Conservation (phyloP, 331 rosid species). For the Cucumis variabilis region DNA sequence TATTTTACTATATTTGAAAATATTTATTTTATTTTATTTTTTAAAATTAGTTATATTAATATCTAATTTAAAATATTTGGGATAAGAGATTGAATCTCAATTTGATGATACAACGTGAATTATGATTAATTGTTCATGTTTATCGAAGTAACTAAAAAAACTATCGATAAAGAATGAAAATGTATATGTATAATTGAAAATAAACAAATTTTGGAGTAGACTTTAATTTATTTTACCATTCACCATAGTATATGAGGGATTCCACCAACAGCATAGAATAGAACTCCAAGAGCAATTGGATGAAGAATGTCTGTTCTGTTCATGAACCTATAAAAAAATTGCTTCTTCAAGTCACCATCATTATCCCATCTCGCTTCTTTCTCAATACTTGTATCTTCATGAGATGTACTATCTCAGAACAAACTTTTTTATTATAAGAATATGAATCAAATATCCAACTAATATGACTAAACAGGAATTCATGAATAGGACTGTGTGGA, state of each 20-base stretch:
- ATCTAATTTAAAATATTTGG: too few relatives aligned
- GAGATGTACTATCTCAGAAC: background rate
- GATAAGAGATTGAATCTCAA: too few relatives aligned
- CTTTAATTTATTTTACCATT: background rate
- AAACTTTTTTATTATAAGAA: slow-evolving; percentile 60
- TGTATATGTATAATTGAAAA: too few relatives aligned
- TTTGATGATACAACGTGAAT: too few relatives aligned
- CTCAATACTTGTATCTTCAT: background rate
- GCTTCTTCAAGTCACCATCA: background rate
- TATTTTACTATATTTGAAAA: too few relatives aligned
- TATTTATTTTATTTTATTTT: too few relatives aligned
- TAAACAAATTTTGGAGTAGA: too few relatives aligned
- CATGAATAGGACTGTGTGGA: slow-evolving; percentile 90
- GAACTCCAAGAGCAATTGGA: background rate
- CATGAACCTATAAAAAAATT: background rate
- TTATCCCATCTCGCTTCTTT: background rate
- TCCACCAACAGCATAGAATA: background rate
- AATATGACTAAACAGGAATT: slow-evolving; percentile 92
- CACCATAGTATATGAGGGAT: background rate
- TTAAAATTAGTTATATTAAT: too few relatives aligned
- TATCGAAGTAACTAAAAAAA: too few relatives aligned
- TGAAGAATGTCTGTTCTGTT: background rate
- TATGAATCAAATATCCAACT: slow-evolving; percentile 78
- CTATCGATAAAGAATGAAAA: too few relatives aligned
- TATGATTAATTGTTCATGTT: too few relatives aligned